Conservation (phyloP, 768 basidiomycete genomes). For the Aureoboletus auriporus region DNA sequence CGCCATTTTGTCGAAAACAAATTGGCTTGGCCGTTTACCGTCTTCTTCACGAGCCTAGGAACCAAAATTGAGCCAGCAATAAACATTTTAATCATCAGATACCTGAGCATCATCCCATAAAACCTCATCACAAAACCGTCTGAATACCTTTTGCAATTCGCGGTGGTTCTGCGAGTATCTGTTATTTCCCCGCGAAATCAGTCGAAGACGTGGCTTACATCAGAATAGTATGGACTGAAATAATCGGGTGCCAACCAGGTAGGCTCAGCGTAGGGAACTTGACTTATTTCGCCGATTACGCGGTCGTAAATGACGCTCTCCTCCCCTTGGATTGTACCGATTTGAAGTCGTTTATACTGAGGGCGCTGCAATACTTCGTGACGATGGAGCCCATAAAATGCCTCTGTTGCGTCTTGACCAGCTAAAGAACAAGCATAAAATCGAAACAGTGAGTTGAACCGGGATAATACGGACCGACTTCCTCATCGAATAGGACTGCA, state of each 20-base stretch:
- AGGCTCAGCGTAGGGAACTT: conserved; percentile 86
- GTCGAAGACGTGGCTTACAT: conserved; percentile 35
- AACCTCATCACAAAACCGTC: conserved; percentile 65
- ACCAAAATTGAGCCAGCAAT: conserved; percentile 11
- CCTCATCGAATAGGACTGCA: conserved; percentile 70
- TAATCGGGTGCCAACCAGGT: conserved; percentile 73
- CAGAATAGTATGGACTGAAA: conserved; percentile 67
- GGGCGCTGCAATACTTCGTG: conserved; percentile 77
- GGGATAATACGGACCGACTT: conserved; percentile 55
- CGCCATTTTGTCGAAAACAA: conserved; percentile 82
- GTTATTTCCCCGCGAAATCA: conserved; percentile 2
- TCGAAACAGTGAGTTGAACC: not conserved
- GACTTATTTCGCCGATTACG: conserved; percentile 55
- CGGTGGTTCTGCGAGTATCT: conserved; percentile 41
- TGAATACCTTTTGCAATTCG: conserved; percentile 41
- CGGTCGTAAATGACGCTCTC: conserved; percentile 47
- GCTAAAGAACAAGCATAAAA: conserved; percentile 37
- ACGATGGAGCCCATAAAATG: conserved; percentile 86
- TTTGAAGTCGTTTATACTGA: conserved; percentile 67
- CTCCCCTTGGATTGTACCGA: conserved; percentile 71
- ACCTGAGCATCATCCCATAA: conserved; percentile 44
- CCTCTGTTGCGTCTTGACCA: conserved; percentile 83
- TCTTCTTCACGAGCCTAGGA: conserved; percentile 69
- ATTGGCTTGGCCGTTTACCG: conserved; percentile 81
- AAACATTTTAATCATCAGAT: conserved; percentile 2